Base-by-base conservation (phyloP, 2,329 filamentous ascomycete genomes). In the Leptographium procerum region DNA sequence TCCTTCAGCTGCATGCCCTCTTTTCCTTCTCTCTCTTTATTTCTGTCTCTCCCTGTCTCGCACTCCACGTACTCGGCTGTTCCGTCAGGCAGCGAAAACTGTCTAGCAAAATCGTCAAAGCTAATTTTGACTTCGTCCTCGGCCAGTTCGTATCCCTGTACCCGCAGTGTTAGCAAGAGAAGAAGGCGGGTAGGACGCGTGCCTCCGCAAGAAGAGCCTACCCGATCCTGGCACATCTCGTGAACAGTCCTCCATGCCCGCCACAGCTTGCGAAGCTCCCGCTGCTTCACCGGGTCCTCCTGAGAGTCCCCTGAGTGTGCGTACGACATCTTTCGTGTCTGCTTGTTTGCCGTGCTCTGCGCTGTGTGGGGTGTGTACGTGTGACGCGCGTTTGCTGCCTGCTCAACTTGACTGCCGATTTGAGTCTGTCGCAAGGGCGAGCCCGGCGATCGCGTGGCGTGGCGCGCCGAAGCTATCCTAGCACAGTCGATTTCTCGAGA, bases 181-280 rank as follows among this genome's bases (percentile, higher is more conserved):
- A 6, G 33, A 22, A 22, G n/a, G 24, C 13, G 14, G n/a, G n/a
- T 2, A 24, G 40, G 13, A 45, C 22, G 19, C 5, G 19, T 29
- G 24, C 33, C 43, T 3, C 33, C 19, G 8, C 29, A 11, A 34
- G 6, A n/a, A 31, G 40, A 58, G 51, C 87, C 67, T 82, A 96
- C 91, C 71, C 92, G 78, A 72, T 97, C 94, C 62, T 82, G 79
- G 66, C 94, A 87, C 92, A 99, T 95, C 79, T 99, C 89, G 73
- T 95, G 90, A 54, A 91, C 85, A 10, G 94, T 99, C 73, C 85
- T 85, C 84, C 89, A 95, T 66, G 91, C 90, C 72, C 92, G 88
- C 92, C 94, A 99, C 65, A 96, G 83, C 69, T 88, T 85, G 67
- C 81, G 75, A 54, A 79, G 72, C 71, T 77, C 75, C 70, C 79